These are phyloP conservation scores for Dendrobium nobile DNA, from an alignment of 106 monocot species.

Conservation along the genomic window DNA sequence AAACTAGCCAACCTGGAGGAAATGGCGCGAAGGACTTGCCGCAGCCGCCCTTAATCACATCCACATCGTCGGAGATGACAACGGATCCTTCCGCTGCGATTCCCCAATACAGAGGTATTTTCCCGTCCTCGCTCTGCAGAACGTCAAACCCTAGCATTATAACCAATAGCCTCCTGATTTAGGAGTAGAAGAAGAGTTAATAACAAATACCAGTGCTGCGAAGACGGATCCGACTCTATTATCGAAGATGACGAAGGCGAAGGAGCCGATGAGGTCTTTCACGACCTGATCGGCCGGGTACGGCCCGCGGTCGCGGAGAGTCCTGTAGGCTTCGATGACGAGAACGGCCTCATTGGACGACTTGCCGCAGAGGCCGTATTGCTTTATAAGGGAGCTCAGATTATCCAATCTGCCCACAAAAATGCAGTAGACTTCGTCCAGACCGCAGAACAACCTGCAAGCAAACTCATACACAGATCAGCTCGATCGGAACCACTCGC, in stretches of 20 bases:
- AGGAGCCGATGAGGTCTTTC: slow-evolving; percentile 72
- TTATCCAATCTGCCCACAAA: slow-evolving; percentile 73
- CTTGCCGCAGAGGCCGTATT: slow-evolving; percentile 67
- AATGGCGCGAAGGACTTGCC: slow-evolving; percentile 93
- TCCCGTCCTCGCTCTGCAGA: slow-evolving; percentile 56
- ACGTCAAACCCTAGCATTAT: neutral
- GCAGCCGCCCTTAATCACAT: slow-evolving; percentile 60
- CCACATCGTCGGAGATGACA: slow-evolving; percentile 72
- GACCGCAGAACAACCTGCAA: slow-evolving; percentile 61
- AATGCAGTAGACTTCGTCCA: slow-evolving; percentile 74
- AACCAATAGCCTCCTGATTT: neutral
- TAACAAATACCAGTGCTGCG: slow-evolving; percentile 48
- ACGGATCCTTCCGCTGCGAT: slow-evolving; percentile 76
- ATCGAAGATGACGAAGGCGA: slow-evolving; percentile 83
- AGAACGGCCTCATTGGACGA: slow-evolving; percentile 71
- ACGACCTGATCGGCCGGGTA: slow-evolving; percentile 96
- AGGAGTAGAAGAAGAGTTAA: neutral
- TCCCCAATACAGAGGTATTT: slow-evolving; percentile 70
- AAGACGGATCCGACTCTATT: slow-evolving; percentile 55
- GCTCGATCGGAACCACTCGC: no score
- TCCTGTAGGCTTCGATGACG: slow-evolving; percentile 90
- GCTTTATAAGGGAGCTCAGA: slow-evolving; percentile 69
- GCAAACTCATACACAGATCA: neutral
- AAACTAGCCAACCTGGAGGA: slow-evolving; percentile 42
- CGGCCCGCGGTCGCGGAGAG: slow-evolving; percentile 89